These are phyloP conservation scores for Syzygium syzygioides DNA, from an alignment of 441 rosid species.

Conservation along the genomic window DNA sequence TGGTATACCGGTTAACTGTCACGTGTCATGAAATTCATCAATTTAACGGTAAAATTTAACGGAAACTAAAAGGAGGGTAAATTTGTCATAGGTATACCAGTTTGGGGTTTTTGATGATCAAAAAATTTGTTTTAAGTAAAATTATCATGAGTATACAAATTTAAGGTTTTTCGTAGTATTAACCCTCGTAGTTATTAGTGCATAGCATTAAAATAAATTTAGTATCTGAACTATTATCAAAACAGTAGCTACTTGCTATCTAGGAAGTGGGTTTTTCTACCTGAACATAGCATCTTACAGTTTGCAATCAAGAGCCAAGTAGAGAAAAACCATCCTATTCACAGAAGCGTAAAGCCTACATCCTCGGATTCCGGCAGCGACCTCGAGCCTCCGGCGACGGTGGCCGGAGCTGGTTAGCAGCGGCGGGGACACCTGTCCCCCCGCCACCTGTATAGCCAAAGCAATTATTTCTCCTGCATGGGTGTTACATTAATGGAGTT, in stretches of 20 bases:
- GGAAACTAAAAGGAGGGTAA: no score
- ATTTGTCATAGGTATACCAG: no score
- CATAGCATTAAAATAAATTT: not conserved
- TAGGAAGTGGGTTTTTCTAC: not conserved
- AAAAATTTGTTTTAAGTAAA: no score
- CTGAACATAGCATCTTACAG: accelerated
- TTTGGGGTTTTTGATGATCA: no score
- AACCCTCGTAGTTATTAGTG: not conserved
- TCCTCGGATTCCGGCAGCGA: not conserved
- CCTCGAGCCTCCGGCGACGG: not conserved
- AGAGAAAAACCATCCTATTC: not conserved
- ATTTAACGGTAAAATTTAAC: no score
- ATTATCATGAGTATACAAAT: accelerated
- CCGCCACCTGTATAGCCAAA: not conserved
- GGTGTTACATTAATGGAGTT: not conserved
- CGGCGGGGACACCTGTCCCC: not conserved
- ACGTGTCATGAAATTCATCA: no score
- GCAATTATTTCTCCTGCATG: not conserved
- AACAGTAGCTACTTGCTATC: not conserved
- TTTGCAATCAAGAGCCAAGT: not conserved
- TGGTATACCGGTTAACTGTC: accelerated
- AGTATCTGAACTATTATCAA: not conserved
- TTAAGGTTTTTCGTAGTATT: no score
- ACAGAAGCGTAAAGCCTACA: not conserved
- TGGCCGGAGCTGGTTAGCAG: not conserved